Evolutionary conservation across 2,329 filamentous ascomycete species (phyloP), one percentile per base, ranked within the genome.

Genomic region (Arthroderma uncinatum): DNA sequence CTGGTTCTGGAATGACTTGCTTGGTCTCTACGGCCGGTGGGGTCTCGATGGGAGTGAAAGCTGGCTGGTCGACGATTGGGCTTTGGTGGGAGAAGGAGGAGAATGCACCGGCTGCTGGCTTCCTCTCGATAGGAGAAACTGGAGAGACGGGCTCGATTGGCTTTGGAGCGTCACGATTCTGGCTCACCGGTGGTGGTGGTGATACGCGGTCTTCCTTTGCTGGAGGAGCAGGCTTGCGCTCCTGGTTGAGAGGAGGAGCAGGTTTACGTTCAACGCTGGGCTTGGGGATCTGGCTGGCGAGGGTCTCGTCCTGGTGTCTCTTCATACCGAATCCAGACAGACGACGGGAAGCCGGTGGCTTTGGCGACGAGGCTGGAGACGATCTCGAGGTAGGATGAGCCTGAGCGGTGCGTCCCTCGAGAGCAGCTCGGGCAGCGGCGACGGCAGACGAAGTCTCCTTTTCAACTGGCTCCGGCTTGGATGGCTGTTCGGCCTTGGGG

Each of bases 11-110:
- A 14, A 23, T 7, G 47, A 37, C 44, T 56, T 28, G 19, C 33
- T 50, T 21, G 21, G 59, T 39, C 54, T 54, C 34, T 7, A 56
- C 54, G 23, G 53, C 44, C 14, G 47, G 56, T 25, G 77, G 76
- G 28, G 72, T 71, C 12, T 84, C 80, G 2, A 74, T 77, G 0
- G 88, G 88, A 9, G 82, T 78, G 66, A 94, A 95, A 0, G 90
- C 88, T 2, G 93, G 92, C 69, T 93, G 87, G 57, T 97, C 90
- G 8, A 81, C 72, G 23, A 96, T 79, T 1, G 93, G 93, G 1
- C 91, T 93, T 73, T 97, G 92, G 42, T 62, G 61, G 66, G 93
- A 87, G 67, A 97, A 97, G 23, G 76, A 77, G 14, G 79, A 80
- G 65, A 84, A 84, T 55, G 76, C 75, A 3, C 67, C 69, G 44